phyloP scores from a whole-genome alignment of 345 rosid genomes.

The Populus euphratica region DNA sequence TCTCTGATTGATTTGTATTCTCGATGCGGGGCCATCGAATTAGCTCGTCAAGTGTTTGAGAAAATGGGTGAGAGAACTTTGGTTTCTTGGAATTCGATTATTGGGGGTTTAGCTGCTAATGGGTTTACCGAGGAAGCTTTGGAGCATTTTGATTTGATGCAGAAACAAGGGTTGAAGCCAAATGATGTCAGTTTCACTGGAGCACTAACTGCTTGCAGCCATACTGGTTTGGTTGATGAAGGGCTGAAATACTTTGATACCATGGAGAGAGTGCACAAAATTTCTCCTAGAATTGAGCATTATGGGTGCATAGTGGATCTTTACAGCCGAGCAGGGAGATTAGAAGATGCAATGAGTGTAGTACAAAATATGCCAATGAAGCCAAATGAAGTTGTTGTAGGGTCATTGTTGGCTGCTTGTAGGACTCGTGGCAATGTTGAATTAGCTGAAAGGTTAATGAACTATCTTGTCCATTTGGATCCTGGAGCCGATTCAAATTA shows the following conservation, averaged over 20 bases:
- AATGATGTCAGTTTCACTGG: conserved; percentile 29
- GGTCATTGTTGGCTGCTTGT: conserved; percentile 76
- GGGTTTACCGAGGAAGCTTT: conserved; percentile 21
- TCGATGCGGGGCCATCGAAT: conserved; percentile 16
- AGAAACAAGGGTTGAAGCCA: conserved; percentile 17
- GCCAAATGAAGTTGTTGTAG: conserved; percentile 72
- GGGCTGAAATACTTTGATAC: conserved; percentile 50
- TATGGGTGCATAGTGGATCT: conserved; percentile 87
- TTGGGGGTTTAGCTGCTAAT: conserved; percentile 25
- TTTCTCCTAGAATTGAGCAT: conserved; percentile 70
- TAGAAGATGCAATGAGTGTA: conserved; percentile 61
- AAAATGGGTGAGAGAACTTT: conserved; percentile 16
- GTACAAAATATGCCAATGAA: conserved; percentile 66
- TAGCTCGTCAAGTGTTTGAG: conserved; percentile 25
- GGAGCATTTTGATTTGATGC: conserved; percentile 20
- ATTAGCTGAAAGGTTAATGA: conserved; percentile 55
- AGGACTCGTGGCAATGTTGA: conserved; percentile 43
- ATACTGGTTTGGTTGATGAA: conserved; percentile 51
- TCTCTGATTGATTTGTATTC: conserved; percentile 28
- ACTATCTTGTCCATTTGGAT: conserved; percentile 43
- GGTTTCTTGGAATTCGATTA: conserved; percentile 30
- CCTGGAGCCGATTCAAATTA: conserved; percentile 53
- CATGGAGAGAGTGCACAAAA: conserved; percentile 46
- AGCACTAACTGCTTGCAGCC: conserved; percentile 28
- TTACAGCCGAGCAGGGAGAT: conserved; percentile 71